A percentile compares a stretch with the other conserved stretches of the same genome.
Conservation (phyloP, 768 basidiomycete genomes). For the Lactarius pseudohatsudake region DNA sequence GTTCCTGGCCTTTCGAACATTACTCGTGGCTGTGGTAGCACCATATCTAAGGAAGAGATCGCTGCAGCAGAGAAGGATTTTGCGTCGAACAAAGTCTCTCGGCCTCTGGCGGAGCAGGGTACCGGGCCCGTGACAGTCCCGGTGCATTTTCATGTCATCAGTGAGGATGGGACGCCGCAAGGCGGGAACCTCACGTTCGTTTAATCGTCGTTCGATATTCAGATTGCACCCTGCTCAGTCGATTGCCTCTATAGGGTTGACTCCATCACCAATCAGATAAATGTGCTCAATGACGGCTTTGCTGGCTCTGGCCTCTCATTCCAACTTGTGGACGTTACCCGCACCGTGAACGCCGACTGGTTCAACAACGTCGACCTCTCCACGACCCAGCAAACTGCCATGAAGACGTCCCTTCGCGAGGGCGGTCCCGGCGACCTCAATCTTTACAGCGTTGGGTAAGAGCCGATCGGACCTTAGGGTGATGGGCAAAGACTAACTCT, state of each 20-base stretch:
- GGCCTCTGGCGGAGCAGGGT: conserved; percentile 13
- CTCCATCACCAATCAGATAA: conserved; percentile 44
- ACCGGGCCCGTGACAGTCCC: conserved; percentile 31
- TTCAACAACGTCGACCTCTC: conserved; percentile 45
- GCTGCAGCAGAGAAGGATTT: conserved; percentile 44
- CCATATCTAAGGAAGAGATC: conserved; percentile 39
- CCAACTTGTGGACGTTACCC: conserved; percentile 43
- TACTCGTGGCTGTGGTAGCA: not conserved
- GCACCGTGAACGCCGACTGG: conserved; percentile 48
- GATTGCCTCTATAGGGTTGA: conserved; percentile 31
- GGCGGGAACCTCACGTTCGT: conserved; percentile 48
- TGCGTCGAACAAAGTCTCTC: conserved; percentile 38
- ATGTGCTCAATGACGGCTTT: conserved; percentile 45
- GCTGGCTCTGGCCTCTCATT: conserved; percentile 40
- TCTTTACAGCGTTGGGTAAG: conserved; percentile 51
- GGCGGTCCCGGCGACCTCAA: conserved; percentile 46
- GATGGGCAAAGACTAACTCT: not conserved
- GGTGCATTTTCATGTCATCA: conserved; percentile 49
- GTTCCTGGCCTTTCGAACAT: conserved; percentile 19
- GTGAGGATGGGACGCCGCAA: conserved; percentile 38
- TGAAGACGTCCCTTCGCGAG: conserved; percentile 48
- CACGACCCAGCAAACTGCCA: conserved; percentile 40
- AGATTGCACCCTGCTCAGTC: not conserved
- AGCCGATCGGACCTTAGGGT: conserved; percentile 18
- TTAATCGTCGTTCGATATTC: not conserved